Evolutionary conservation across 768 basidiomycete species (phyloP).

Genomic region (Kondoa malvinella): DNA sequence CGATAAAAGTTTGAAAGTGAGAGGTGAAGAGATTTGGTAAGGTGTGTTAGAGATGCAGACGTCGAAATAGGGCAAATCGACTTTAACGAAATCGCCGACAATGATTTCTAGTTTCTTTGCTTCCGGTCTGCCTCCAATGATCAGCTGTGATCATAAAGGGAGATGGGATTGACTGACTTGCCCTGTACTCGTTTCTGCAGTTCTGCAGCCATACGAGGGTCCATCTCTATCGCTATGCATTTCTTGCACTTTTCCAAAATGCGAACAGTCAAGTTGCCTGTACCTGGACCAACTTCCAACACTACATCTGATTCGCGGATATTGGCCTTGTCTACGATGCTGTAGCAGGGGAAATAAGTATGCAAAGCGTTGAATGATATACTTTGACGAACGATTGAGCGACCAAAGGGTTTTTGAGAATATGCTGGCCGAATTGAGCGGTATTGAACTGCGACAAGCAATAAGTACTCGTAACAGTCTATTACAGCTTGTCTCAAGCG

Average conservation of each 20-base stretch:
- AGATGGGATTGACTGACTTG: slow-evolving; percentile 48
- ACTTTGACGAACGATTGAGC: slow-evolving; percentile 54
- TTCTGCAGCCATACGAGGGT: slow-evolving; percentile 97
- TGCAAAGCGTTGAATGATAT: background rate
- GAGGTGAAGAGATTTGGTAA: slow-evolving; percentile 95
- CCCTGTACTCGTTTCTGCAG: slow-evolving; percentile 93
- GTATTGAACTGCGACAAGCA: slow-evolving; percentile 2
- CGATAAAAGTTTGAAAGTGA: slow-evolving; percentile 89
- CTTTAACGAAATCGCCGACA: slow-evolving; percentile 95
- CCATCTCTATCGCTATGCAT: slow-evolving; percentile 89
- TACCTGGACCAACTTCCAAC: slow-evolving; percentile 92
- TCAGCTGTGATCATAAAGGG: background rate
- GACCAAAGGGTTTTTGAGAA: slow-evolving; percentile 79
- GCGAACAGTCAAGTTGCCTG: slow-evolving; percentile 83
- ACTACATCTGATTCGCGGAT: slow-evolving; percentile 87
- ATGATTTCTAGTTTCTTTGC: slow-evolving; percentile 88
- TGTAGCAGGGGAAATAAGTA: background rate
- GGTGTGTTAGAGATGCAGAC: slow-evolving; percentile 99
- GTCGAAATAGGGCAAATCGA: slow-evolving; percentile 94
- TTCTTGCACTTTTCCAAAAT: slow-evolving; percentile 86
- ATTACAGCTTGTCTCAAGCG: background rate
- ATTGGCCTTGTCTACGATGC: slow-evolving; percentile 48
- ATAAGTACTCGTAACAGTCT: background rate
- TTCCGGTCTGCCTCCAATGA: slow-evolving; percentile 50
- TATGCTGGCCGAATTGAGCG: slow-evolving; percentile 77